Evolutionary conservation across 1,284 basidiomycete genomes (phyloP), one percentile per base, ranked within the genome.

Genomic region (Phellinidium pouzarii): DNA sequence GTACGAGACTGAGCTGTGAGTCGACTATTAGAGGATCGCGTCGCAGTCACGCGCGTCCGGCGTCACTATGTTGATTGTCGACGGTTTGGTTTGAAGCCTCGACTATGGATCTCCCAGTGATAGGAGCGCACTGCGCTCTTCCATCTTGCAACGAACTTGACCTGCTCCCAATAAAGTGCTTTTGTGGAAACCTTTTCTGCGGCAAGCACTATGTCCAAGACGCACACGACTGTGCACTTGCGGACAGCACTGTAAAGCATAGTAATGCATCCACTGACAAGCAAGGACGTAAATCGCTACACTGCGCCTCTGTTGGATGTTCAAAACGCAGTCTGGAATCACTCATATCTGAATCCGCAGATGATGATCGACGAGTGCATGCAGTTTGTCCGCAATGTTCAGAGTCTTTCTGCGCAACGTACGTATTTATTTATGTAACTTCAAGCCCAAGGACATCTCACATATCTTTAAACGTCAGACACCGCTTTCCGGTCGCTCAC

Each of bases 151-250:
- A 74, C 57, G 59, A 74, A 45, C 68, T 79, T 61, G 82, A 85
- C 68, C 80, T 85, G 59, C 72, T 86, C 0, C 84, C 83, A n/a
- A 79, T 84, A 55, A 64, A 65, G 48, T 87, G 84, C 63, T 52
- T 53, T 22, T 85, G 83, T 66, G 63, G 70, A 22, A 62, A 66
- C 26, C 62, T 71, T 46, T 86, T 76, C 65, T 86, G 83, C 66
- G 70, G 68, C 34, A 65, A 72, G 25, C 84, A 87, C 63, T 73
- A 80, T 52, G 60, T 68, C n/a, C 73, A 76, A 3, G 80, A 82
- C 41, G 62, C 64, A 11, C 87, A 90, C 60, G 55, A 66, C 17
- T 89, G 87, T 62, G 59, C 69, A 31, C 12, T 7, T 12, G 29
- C 12, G 12, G 29, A 31, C 7, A 31, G 12, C 29, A 31, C 29